phyloP scores from a whole-genome alignment of 2,329 filamentous ascomycete species.

The Trichoderma asperellum region DNA sequence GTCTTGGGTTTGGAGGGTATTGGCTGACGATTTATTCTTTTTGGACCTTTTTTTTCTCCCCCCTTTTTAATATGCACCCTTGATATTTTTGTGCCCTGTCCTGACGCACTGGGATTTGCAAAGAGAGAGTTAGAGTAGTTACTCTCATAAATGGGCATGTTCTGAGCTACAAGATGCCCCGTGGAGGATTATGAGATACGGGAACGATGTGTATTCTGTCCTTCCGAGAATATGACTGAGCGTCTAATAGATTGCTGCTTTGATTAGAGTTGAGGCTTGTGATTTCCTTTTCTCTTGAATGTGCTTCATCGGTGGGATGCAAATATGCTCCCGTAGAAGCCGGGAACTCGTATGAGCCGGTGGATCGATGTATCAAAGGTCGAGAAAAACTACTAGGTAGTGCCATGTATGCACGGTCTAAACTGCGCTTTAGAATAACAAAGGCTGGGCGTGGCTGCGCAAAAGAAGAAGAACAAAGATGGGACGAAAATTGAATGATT shows the following conservation, averaged over 20 bases:
- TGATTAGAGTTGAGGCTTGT: slow-evolving; percentile 26
- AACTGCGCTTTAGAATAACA: background rate
- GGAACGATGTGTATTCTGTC: slow-evolving; percentile 27
- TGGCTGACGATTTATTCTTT: slow-evolving; percentile 45
- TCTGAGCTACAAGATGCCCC: slow-evolving; percentile 8
- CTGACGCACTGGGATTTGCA: slow-evolving; percentile 7
- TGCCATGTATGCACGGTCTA: background rate
- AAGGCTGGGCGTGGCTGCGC: background rate
- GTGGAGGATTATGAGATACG: slow-evolving; percentile 21
- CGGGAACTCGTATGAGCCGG: slow-evolving; percentile 1
- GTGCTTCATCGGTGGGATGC: background rate
- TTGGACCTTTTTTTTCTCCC: slow-evolving; percentile 32
- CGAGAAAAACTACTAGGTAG: background rate
- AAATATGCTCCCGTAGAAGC: background rate
- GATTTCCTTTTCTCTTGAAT: background rate
- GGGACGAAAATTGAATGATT: background rate
- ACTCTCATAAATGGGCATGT: slow-evolving; percentile 7
- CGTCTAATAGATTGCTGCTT: slow-evolving; percentile 39
- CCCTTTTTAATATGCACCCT: slow-evolving; percentile 34
- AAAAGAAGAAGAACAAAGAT: background rate
- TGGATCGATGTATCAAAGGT: background rate
- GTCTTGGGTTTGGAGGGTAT: slow-evolving; percentile 47
- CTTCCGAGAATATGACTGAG: slow-evolving; percentile 27
- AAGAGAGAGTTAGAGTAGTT: slow-evolving; percentile 6
- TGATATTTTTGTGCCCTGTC: slow-evolving; percentile 21